Percentiles rank a stretch among this genome's conserved stretches.
These are phyloP conservation scores for Beauveria sp. DNA, from an alignment of 2,329 filamentous ascomycete species.

Conservation along the genomic window DNA sequence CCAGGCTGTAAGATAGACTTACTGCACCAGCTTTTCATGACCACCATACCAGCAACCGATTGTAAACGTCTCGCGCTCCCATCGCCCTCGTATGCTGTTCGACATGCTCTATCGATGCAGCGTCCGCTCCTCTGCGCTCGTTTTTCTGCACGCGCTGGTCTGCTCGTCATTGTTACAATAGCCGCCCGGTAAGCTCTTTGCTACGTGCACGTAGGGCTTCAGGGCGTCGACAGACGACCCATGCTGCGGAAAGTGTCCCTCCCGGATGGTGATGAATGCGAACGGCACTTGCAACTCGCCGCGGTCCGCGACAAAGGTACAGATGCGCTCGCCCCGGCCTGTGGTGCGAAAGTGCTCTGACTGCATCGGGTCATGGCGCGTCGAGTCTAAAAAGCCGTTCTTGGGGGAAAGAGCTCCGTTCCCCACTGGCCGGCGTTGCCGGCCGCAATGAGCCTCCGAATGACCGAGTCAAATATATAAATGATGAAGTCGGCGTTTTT, in stretches of 20 bases:
- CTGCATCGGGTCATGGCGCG: slow-evolving; percentile 15
- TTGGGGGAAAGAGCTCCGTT: slow-evolving; percentile 18
- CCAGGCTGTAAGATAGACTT: not conserved
- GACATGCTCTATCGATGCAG: slow-evolving; percentile 11
- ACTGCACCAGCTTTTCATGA: slow-evolving; percentile 15
- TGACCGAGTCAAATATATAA: slow-evolving; percentile 22
- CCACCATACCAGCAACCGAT: slow-evolving; percentile 23
- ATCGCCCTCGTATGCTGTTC: slow-evolving; percentile 2
- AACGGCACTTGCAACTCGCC: not conserved
- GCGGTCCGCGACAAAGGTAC: slow-evolving; percentile 21
- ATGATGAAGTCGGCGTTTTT: slow-evolving; percentile 23
- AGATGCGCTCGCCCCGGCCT: slow-evolving; percentile 17
- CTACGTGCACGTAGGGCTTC: not conserved
- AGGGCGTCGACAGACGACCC: slow-evolving; percentile 8
- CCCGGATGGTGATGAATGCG: slow-evolving; percentile 3
- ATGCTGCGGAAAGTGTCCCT: slow-evolving; percentile 13
- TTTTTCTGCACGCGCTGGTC: slow-evolving; percentile 11
- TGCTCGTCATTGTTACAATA: slow-evolving; percentile 14
- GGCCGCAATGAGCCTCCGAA: slow-evolving; percentile 20
- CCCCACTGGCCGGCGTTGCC: slow-evolving; percentile 24
- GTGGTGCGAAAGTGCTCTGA: slow-evolving; percentile 20
- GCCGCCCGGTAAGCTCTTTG: not conserved
- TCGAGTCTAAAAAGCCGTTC: slow-evolving; percentile 17
- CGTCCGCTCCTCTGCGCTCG: slow-evolving; percentile 9
- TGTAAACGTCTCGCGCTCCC: slow-evolving; percentile 16